Conservation (phyloP, 805 yeast species). For the Yarrowia yakushimensis region DNA sequence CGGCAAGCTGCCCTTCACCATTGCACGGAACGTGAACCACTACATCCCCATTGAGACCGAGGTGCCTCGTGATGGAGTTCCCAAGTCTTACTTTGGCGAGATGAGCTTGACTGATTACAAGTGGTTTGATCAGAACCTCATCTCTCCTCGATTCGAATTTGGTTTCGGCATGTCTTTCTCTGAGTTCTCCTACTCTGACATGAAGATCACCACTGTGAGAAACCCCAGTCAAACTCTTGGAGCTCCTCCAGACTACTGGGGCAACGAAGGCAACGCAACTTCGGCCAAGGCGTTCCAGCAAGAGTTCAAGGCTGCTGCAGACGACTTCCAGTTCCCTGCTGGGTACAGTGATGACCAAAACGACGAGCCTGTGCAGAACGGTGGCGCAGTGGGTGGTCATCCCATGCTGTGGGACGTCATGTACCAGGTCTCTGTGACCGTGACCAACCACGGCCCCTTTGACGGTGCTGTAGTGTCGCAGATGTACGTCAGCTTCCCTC, state of each 20-base stretch:
- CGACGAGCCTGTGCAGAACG: conserved; percentile 50
- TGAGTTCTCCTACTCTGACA: conserved; percentile 38
- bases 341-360: conserved; percentile 5
- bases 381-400: conserved; percentile 54
- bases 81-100: conserved; percentile 40
- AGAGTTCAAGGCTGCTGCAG: conserved; percentile 28
- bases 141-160: conserved; percentile 57
- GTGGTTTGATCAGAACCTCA: conserved; percentile 54
- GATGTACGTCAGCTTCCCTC: conserved; percentile 48
- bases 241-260: not conserved
- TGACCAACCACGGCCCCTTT: conserved; percentile 47
- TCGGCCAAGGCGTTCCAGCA: conserved; percentile 38
- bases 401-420: conserved; percentile 57
- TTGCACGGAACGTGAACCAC: conserved; percentile 50
- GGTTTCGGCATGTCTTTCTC: conserved; percentile 62
- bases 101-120: conserved; percentile 54
- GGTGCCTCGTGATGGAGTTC: conserved; percentile 39
- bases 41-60: conserved; percentile 48
- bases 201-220: conserved; percentile 37
- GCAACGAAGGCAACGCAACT: not conserved
- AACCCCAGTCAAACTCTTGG: conserved; percentile 40
- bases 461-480: conserved; percentile 52
- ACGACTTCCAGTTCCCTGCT: conserved; percentile 8
- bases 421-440: conserved; percentile 46
- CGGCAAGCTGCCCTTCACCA: conserved; percentile 61